Conservation (phyloP, 2,329 filamentous ascomycete genomes). For the Cercospora brassicicola region DNA sequence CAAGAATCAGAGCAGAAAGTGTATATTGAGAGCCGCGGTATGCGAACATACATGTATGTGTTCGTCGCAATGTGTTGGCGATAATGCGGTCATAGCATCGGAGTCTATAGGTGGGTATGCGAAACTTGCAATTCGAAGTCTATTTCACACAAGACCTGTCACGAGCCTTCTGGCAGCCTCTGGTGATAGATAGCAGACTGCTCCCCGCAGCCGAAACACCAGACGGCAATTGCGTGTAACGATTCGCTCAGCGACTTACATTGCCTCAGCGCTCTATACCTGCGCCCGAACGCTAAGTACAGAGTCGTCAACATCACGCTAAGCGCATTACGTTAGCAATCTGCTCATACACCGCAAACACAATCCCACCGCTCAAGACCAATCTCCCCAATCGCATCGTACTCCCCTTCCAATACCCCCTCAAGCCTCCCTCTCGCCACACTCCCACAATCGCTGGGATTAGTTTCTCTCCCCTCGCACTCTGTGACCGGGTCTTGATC, state of each 20-base stretch:
- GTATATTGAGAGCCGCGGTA: neutral
- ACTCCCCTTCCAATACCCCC: constrained; percentile 38
- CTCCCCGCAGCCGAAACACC: neutral
- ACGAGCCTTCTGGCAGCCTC: neutral
- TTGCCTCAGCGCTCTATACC: neutral
- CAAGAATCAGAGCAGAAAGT: neutral
- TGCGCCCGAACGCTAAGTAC: neutral
- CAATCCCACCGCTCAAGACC: constrained; percentile 37
- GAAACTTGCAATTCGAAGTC: neutral
- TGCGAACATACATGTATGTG: neutral
- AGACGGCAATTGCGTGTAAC: neutral
- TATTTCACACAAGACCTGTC: neutral
- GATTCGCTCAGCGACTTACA: neutral
- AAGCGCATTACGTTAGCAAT: constrained; percentile 19
- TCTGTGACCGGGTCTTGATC: constrained; percentile 45
- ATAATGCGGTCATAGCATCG: neutral
- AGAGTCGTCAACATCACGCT: constrained; percentile 16
- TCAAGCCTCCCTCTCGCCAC: constrained; percentile 30
- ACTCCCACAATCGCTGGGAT: constrained; percentile 32
- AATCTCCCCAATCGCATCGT: constrained; percentile 36
- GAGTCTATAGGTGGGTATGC: neutral
- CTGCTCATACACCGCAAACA: constrained; percentile 40
- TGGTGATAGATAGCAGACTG: neutral
- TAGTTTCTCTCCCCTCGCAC: constrained; percentile 34
- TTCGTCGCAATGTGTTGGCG: neutral